Conservation (phyloP, 225 moss, liverwort and hornwort species). For the Neckera pumila region DNA sequence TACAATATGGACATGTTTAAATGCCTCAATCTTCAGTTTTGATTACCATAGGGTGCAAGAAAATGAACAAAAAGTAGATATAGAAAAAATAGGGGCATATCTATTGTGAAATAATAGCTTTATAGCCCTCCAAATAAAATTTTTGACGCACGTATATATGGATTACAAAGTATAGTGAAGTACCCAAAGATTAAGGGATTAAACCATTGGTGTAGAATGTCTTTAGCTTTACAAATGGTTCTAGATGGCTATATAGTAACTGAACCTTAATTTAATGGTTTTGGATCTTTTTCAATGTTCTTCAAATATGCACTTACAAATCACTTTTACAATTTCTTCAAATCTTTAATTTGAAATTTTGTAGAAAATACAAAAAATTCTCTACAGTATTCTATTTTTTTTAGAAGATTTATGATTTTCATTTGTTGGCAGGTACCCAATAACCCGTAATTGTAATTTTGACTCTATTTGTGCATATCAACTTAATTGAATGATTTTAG, state of each 20-base stretch:
- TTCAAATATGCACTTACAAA: not conserved
- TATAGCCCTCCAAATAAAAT: no score
- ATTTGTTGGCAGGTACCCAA: rapidly evolving
- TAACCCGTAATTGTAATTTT: not conserved
- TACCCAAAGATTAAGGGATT: no score
- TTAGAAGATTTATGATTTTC: not conserved
- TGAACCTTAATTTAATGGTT: not conserved
- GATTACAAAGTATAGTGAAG: no score
- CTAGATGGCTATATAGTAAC: not conserved
- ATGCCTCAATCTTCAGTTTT: no score
- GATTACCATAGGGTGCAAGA: no score
- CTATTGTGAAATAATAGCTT: no score
- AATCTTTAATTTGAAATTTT: not conserved
- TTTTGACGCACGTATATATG: no score
- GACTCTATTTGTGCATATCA: not conserved
- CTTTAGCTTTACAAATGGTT: not conserved
- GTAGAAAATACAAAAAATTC: not conserved
- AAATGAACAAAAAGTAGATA: no score
- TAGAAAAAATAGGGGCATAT: no score
- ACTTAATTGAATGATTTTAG: not conserved
- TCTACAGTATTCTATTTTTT: not conserved
- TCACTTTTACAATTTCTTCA: not conserved
- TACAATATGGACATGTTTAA: no score
- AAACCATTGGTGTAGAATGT: not conserved
- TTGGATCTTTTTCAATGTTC: not conserved